These are phyloP conservation scores for Eutypella sp. DNA, from an alignment of 2,329 filamentous ascomycete species.

Conservation along the genomic window DNA sequence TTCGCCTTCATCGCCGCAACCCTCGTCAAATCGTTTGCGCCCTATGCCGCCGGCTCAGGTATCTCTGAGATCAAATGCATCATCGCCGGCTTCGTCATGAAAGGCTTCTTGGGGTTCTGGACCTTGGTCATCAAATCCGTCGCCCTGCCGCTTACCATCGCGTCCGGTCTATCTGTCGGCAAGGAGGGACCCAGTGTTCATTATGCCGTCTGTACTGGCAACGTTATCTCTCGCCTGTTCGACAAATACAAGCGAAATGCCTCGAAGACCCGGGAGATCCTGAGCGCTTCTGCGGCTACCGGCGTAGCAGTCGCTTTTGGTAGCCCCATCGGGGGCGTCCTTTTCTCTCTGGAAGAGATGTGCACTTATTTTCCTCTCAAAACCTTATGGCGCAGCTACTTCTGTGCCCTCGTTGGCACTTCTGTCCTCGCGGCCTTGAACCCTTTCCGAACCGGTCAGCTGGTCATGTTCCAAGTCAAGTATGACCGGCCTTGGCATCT, in stretches of 20 bases:
- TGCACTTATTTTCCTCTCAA: constrained; percentile 94
- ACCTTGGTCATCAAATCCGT: constrained; percentile 93
- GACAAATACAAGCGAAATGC: constrained; percentile 88
- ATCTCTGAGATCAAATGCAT: constrained; percentile 99
- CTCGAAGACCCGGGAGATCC: constrained; percentile 88
- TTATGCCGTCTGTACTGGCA: constrained; percentile 95
- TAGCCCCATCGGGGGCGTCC: constrained; percentile 90
- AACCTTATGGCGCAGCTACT: constrained; percentile 97
- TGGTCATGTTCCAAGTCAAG: constrained; percentile 98
- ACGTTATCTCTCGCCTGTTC: constrained; percentile 91
- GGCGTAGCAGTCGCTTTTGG: constrained; percentile 96
- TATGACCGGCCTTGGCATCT: constrained; percentile 98
- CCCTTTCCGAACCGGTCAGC: constrained; percentile 90
- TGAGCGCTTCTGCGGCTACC: constrained; percentile 90
- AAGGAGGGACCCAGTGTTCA: constrained; percentile 99
- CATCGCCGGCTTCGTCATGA: constrained; percentile 98
- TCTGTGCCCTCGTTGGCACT: constrained; percentile 92
- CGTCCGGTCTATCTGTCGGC: constrained; percentile 87
- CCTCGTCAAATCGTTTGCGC: constrained; percentile 86
- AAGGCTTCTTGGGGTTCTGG: constrained; percentile 88
- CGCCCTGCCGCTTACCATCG: constrained; percentile 84
- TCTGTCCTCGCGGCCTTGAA: constrained; percentile 94
- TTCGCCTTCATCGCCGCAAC: constrained; percentile 80
- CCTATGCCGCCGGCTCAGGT: constrained; percentile 92
- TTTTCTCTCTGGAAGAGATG: constrained; percentile 98